Conservation (phyloP, 2,329 filamentous ascomycete genomes). For the Geosmithia putterillii region DNA sequence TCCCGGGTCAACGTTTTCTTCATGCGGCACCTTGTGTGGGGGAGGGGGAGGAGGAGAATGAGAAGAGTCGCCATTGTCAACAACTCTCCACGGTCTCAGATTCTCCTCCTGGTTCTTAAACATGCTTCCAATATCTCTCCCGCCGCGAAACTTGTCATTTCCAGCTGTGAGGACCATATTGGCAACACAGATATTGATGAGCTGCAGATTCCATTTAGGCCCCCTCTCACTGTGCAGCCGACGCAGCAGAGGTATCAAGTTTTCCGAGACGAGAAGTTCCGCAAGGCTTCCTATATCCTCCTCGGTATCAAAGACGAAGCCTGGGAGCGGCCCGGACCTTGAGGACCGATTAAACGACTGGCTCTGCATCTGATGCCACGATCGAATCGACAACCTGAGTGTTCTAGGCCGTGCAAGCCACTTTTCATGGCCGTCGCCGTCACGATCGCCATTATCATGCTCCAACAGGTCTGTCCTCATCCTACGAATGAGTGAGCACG, state of each 20-base stretch:
- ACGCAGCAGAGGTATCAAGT: slow-evolving; percentile 59
- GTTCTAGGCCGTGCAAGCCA: slow-evolving; percentile 80
- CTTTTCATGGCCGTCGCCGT: slow-evolving; percentile 16
- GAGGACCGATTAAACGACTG: slow-evolving; percentile 60
- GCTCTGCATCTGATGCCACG: slow-evolving; percentile 33
- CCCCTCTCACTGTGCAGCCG: slow-evolving; percentile 56
- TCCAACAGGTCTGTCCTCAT: slow-evolving; percentile 65
- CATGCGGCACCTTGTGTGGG: slow-evolving; percentile 15
- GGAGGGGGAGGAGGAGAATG: too few relatives aligned
- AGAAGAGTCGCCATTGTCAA: slow-evolving; percentile 14
- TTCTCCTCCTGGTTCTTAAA: slow-evolving; percentile 63
- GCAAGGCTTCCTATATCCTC: slow-evolving; percentile 47
- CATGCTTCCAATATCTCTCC: slow-evolving; percentile 72
- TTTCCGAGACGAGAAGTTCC: slow-evolving; percentile 56
- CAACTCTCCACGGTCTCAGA: slow-evolving; percentile 52
- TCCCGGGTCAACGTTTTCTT: slow-evolving; percentile 5
- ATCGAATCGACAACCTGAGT: slow-evolving; percentile 67
- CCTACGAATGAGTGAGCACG: slow-evolving; percentile 58
- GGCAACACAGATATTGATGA: slow-evolving; percentile 78
- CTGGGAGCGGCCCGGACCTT: slow-evolving; percentile 60
- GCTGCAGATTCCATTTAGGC: slow-evolving; percentile 62
- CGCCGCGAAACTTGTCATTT: slow-evolving; percentile 38
- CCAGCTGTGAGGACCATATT: slow-evolving; percentile 60
- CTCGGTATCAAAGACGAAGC: slow-evolving; percentile 56
- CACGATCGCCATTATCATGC: slow-evolving; percentile 26